Percentiles rank a stretch among this genome's conserved stretches.
Evolutionary conservation across 148 eudicot species (phyloP).

Genomic region (Fagopyrum esculentum): DNA sequence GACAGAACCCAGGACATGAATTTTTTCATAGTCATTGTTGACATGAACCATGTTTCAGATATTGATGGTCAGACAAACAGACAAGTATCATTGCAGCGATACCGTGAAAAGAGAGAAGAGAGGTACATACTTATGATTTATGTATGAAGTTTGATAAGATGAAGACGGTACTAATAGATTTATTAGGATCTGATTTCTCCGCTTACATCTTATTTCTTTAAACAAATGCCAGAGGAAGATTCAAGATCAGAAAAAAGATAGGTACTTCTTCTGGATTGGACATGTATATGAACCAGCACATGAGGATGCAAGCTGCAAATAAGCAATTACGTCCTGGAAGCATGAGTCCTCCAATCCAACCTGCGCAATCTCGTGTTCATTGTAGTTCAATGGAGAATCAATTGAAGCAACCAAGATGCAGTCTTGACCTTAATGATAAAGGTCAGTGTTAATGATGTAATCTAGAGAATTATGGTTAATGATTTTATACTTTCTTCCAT

Average conservation of each 20-base stretch:
- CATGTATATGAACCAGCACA: constrained; percentile 48
- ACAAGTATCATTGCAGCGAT: constrained; percentile 57
- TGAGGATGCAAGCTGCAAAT: constrained; percentile 31
- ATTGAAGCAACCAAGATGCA: constrained; percentile 29
- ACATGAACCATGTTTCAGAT: constrained; percentile 25
- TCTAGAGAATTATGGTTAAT: not conserved
- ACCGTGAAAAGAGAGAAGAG: constrained; percentile 64
- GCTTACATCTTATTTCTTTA: not conserved
- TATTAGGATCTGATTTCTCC: not conserved
- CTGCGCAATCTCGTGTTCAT: constrained; percentile 35
- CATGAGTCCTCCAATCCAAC: constrained; percentile 38
- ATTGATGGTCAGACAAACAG: constrained; percentile 55
- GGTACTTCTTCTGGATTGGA: constrained; percentile 40
- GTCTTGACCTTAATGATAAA: constrained; percentile 42
- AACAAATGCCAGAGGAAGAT: constrained; percentile 56
- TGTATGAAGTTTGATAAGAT: not conserved
- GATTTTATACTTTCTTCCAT: not conserved
- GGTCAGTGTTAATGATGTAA: constrained; percentile 22
- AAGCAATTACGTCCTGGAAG: constrained; percentile 35
- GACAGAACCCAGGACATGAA: not conserved
- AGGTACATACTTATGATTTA: constrained; percentile 35
- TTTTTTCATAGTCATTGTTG: constrained; percentile 1
- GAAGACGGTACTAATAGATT: not conserved
- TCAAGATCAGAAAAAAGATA: constrained; percentile 73
- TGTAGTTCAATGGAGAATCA: constrained; percentile 40